These are phyloP conservation scores for Neonectria neomacrospora DNA, from an alignment of 2,329 filamentous ascomycete species.

Conservation along the genomic window DNA sequence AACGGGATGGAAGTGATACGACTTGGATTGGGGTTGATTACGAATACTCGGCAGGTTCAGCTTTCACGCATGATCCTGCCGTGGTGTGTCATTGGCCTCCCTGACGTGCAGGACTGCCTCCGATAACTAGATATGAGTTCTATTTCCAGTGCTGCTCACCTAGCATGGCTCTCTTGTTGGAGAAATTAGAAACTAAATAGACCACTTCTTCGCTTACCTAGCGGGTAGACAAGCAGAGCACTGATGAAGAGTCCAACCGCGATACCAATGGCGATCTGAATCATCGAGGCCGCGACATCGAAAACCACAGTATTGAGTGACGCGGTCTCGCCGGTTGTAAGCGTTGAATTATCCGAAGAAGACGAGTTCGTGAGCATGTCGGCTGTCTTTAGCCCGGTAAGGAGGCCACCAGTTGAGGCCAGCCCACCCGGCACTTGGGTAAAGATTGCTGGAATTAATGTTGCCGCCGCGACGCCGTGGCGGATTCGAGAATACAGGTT, in stretches of 20 bases:
- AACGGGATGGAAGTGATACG: too few relatives aligned
- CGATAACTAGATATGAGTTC: neutral
- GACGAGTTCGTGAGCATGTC: constrained; percentile 56
- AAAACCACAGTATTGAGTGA: constrained; percentile 54
- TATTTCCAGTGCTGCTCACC: neutral
- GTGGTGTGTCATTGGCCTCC: neutral
- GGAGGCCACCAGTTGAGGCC: constrained; percentile 58
- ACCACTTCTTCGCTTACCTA: constrained; percentile 61
- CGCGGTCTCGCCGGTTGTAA: constrained; percentile 36
- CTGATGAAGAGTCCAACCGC: constrained; percentile 62
- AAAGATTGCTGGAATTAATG: constrained; percentile 60
- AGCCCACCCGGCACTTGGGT: constrained; percentile 61
- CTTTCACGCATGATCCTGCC: too few relatives aligned
- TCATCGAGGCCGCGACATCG: constrained; percentile 61
- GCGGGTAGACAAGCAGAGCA: constrained; percentile 60
- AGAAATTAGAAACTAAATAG: constrained; percentile 58
- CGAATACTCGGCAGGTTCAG: too few relatives aligned
- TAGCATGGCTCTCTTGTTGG: neutral
- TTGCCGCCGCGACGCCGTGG: constrained; percentile 62
- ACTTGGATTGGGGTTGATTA: too few relatives aligned
- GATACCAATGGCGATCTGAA: constrained; percentile 64
- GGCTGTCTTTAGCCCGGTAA: constrained; percentile 58
- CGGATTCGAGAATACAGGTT: constrained; percentile 77
- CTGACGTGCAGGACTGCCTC: neutral
- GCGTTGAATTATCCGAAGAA: constrained; percentile 50